Base-by-base conservation (phyloP, 768 basidiomycete species). In the Erythrobasidium yunnanense region DNA sequence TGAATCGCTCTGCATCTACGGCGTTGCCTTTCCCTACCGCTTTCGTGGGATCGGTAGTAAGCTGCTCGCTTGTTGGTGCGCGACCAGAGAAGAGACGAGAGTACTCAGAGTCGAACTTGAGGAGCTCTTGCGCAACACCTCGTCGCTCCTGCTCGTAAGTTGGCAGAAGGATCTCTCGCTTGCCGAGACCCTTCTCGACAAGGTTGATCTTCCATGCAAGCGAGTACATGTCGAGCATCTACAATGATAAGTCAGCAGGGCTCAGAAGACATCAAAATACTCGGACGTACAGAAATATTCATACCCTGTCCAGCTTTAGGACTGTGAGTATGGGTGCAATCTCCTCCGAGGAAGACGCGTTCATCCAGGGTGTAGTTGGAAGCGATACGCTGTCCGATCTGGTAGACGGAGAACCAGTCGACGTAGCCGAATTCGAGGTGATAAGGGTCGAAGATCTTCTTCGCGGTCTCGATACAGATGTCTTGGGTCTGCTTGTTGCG, bases 401-500 rank as follows among this genome's bases (percentile, higher is more conserved):
- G 73, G 55, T 73, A 73, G 20, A 72, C 73, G 15, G 69, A 69
- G 69, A 73, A 73, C 73, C 71, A 72, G n/a, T 71, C 73, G 2
- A 71, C 67, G 50, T 68, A 65, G 54, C 71, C 73, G n/a, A 73
- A 71, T 52, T 73, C 73, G 54, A 73, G 62, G 55, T 71, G 49
- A 69, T 56, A 73, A 13, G 73, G 73, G 46, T 63, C 49, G 25
- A 72, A 71, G 53, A 73, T 73, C 67, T 72, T 71, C 66, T 70
- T 71, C 11, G 72, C 72, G 35, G 68, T 63, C n/a, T 56, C 57
- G 30, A 72, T 71, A 70, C 70, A 71, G 49, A 72, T 57, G 54
- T 73, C 72, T 57, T 72, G 70, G 17, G 69, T 66, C 2, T 72
- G 71, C 49, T 71, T 65, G 29, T 56, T 56, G 25, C 69, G 55